Evolutionary conservation across 1,284 basidiomycete species (phyloP).

Genomic region (Moesziomyces sp.): DNA sequence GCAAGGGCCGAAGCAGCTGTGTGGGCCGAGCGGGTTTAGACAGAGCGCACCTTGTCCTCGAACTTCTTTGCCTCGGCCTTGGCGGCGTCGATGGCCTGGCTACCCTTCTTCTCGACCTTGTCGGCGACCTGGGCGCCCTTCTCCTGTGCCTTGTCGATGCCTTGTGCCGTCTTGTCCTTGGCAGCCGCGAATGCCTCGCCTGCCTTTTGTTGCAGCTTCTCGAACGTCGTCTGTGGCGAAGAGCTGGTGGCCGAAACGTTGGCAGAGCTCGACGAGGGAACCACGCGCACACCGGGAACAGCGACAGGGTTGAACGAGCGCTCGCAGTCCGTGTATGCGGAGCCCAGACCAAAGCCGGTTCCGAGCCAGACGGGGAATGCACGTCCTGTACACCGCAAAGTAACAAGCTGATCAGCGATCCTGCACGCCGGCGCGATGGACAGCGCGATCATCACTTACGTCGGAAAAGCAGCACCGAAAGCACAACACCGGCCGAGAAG

Average conservation of each 20-base stretch:
- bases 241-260: slow-evolving; percentile 55
- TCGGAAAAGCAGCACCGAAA: slow-evolving; percentile 92
- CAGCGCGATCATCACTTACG: slow-evolving; percentile 74
- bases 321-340: slow-evolving; percentile 94
- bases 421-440: slow-evolving; percentile 20
- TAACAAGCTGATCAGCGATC: slow-evolving; percentile 12
- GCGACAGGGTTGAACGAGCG: slow-evolving; percentile 93
- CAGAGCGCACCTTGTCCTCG: slow-evolving; percentile 63
- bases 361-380: slow-evolving; percentile 94
- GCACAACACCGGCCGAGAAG: slow-evolving; percentile 91
- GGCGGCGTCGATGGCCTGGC: slow-evolving; percentile 55
- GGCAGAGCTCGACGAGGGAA: slow-evolving; percentile 70
- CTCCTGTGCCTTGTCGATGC: slow-evolving; percentile 48
- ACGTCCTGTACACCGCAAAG: slow-evolving; percentile 75
- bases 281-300: slow-evolving; percentile 86
- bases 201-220: slow-evolving; percentile 60
- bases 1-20: neutral
- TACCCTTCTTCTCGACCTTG: slow-evolving; percentile 44
- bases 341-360: slow-evolving; percentile 84
- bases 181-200: slow-evolving; percentile 60
- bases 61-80: slow-evolving; percentile 50
- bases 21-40: slow-evolving; percentile 27
- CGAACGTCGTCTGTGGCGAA: slow-evolving; percentile 53
- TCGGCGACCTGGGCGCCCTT: slow-evolving; percentile 32
- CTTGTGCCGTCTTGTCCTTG: slow-evolving; percentile 44